These are phyloP conservation scores for Aspergillus sp. DNA, from an alignment of 2,329 filamentous ascomycete species.

Conservation along the genomic window DNA sequence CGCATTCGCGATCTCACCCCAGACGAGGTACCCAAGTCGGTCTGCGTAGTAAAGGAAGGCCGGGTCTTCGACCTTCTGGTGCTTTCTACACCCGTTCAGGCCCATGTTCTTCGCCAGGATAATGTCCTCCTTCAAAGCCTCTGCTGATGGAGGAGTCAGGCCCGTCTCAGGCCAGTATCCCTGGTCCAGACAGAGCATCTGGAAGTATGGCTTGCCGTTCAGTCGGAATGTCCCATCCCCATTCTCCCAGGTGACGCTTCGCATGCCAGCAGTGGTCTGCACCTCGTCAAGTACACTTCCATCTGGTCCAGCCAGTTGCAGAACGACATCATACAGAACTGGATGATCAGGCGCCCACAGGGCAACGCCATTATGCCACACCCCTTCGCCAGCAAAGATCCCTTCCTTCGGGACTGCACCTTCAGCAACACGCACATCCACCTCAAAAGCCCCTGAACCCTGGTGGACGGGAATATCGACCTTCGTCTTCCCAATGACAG, in stretches of 20 bases:
- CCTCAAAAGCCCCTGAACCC: neutral
- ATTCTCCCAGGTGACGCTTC: conserved; percentile 60
- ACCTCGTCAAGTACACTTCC: conserved; percentile 50
- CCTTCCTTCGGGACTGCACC: neutral
- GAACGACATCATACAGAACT: conserved; percentile 60
- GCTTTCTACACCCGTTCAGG: conserved; percentile 70
- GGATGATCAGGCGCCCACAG: conserved; percentile 68
- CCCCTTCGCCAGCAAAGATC: conserved; percentile 23
- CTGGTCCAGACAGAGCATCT: conserved; percentile 68
- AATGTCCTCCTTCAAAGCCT: conserved; percentile 67
- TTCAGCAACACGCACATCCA: neutral
- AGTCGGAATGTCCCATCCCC: conserved; percentile 61
- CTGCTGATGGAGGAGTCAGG: conserved; percentile 62
- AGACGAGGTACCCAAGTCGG: conserved; percentile 63
- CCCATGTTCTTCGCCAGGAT: conserved; percentile 63
- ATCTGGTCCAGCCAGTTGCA: conserved; percentile 50
- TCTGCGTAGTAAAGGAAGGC: conserved; percentile 69
- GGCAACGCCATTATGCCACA: conserved; percentile 52
- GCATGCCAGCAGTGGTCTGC: conserved; percentile 59
- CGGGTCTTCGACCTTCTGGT: conserved; percentile 64
- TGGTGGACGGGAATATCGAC: conserved; percentile 24
- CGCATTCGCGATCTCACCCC: conserved; percentile 70
- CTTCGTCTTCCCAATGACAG: conserved; percentile 45
- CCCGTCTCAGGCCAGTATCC: conserved; percentile 71
- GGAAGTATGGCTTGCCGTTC: conserved; percentile 67